Conservation (phyloP, 2,329 filamentous ascomycete species). For the Colletotrichum siamense region DNA sequence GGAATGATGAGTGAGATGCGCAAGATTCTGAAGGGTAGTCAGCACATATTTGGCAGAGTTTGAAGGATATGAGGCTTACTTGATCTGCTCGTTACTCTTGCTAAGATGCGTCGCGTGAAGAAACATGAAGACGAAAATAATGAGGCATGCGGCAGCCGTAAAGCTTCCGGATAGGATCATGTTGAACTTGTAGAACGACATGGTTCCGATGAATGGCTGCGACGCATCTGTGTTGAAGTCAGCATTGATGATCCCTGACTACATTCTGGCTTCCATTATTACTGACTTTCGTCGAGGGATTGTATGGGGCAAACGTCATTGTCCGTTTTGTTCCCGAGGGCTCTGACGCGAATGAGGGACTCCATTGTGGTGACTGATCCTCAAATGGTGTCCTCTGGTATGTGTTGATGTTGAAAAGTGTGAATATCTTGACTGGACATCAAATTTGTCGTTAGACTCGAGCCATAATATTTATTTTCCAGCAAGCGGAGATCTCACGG, state of each 20-base stretch:
- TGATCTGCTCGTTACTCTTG: conserved; percentile 44
- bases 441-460: neutral
- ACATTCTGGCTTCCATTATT: neutral
- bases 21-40: conserved; percentile 36
- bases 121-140: conserved; percentile 34
- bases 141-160: conserved; percentile 33
- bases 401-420: neutral
- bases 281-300: neutral
- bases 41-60: neutral
- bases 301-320: neutral
- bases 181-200: conserved; percentile 32
- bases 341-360: neutral
- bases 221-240: neutral
- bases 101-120: conserved; percentile 43
- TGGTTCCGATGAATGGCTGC: neutral
- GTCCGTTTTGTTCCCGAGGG: neutral
- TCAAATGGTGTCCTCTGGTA: neutral
- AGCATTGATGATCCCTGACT: neutral
- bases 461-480: neutral
- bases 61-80: conserved; percentile 28
- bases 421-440: neutral
- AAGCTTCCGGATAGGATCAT: conserved; percentile 40
- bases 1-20: conserved; percentile 43
- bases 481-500: neutral
- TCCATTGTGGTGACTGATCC: neutral